Percentiles rank a stretch among this genome's conserved stretches.
Conservation (phyloP, 257 asterid genomes). For the Datura wrightii region DNA sequence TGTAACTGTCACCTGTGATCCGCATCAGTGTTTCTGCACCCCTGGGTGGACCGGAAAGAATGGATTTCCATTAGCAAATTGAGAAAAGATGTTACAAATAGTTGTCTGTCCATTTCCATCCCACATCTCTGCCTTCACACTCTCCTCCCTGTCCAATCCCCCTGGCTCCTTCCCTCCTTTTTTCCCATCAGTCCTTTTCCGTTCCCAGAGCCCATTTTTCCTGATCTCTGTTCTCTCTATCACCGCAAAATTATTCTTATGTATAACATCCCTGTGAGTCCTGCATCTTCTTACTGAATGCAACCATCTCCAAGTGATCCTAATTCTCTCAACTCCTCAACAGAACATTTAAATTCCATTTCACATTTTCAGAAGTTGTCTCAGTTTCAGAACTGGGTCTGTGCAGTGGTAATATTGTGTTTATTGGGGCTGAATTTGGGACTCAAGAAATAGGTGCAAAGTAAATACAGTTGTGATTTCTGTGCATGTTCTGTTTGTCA, state of each 20-base stretch:
- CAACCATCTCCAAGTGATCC: not conserved
- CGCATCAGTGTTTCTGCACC: not conserved
- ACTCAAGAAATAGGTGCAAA: constrained; percentile 1
- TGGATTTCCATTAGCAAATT: not conserved
- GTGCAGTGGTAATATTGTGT: not conserved
- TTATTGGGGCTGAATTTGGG: not conserved
- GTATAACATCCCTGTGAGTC: not conserved
- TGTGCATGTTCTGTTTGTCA: not conserved
- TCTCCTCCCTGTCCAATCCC: not conserved
- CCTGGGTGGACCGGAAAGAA: not conserved
- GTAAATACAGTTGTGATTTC: not conserved
- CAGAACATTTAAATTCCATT: not conserved
- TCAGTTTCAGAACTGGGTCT: not conserved
- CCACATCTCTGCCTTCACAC: not conserved
- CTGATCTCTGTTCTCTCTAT: not conserved
- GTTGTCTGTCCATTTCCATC: not conserved
- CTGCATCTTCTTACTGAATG: constrained; percentile 10
- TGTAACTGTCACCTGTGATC: not conserved
- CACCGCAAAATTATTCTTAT: not conserved
- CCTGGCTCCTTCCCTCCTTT: not conserved
- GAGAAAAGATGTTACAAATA: not conserved
- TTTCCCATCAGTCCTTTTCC: not conserved
- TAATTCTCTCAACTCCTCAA: not conserved
- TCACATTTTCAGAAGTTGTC: not conserved
- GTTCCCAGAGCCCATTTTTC: not conserved